Base-by-base conservation (phyloP, 176 grass and related monocot genomes). In the Triticum timopheevii region DNA sequence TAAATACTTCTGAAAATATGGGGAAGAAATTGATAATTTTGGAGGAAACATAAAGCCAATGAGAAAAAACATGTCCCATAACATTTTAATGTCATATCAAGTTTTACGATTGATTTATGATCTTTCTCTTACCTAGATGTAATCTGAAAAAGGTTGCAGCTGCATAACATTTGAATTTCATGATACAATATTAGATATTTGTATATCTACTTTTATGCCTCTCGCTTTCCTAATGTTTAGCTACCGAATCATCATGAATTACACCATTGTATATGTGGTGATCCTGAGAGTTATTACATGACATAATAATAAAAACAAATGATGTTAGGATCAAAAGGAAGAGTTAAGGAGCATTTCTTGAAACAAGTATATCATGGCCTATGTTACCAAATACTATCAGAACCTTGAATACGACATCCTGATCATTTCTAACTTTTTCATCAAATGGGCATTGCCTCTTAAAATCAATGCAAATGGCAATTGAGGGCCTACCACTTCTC, bases 391-490 rank as follows among this genome's bases (percentile, higher is more conserved):
- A 92, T 73, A 95, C 91, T 73, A 98, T 88, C 25, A 59, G 79
- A 77, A 91, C 87, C 84, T 94, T 90, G 66, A 91, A 98, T 61
- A 93, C 86, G n/a, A 90, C 91, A 89, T 88, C 13, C 86, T 98
- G 90, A 72, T 82, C 96, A 91, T 88, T 91, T 78, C 86, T 94
- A 86, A 90, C 88, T 91, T 98, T 92, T 36, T 83, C 90, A 7
- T 91, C 90, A 82, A 98, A 98, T 61, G 91, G 84, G 84, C 93
- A 98, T 86, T 80, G 2, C 96, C 96, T 84, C 96, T 91, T 85
- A 82, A 84, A 82, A 94, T 83, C 87, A 98, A 87, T 16, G 86
- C 93, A 87, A 95, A 95, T 73, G 84, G 92, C 65, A 80, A 82
- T 54, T 28, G 31, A 81, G 58, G 84, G 12, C 76, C 87, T 24